Percentiles rank a stretch among this genome's conserved stretches.
Conservation (phyloP, 768 basidiomycete genomes). For the Grammothele lineata region DNA sequence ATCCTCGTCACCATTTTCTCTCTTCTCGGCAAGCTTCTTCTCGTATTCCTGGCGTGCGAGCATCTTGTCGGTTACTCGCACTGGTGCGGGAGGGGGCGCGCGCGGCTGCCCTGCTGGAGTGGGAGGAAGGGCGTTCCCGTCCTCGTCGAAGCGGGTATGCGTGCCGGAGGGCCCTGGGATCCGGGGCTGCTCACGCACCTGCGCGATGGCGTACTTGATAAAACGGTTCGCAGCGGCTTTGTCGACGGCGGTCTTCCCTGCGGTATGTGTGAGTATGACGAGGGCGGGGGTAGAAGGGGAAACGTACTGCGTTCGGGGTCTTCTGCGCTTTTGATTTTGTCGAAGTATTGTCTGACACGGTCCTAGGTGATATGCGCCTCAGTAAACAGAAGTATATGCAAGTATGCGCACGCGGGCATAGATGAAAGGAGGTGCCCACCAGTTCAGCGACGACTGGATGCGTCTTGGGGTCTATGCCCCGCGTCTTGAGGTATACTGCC, state of each 20-base stretch:
- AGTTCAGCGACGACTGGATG: slow-evolving; percentile 77
- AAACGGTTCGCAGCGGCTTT: slow-evolving; percentile 77
- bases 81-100: slow-evolving; percentile 24
- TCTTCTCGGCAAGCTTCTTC: slow-evolving; percentile 43
- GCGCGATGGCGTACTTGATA: slow-evolving; percentile 78
- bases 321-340: slow-evolving; percentile 75
- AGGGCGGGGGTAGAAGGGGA: neutral
- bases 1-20: slow-evolving; percentile 38
- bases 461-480: slow-evolving; percentile 73
- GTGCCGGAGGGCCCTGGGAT: slow-evolving; percentile 7
- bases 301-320: slow-evolving; percentile 54
- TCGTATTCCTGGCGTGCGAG: slow-evolving; percentile 62
- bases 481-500: slow-evolving; percentile 76
- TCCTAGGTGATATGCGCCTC: slow-evolving; percentile 40
- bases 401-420: no score
- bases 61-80: slow-evolving; percentile 71
- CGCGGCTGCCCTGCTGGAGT: neutral
- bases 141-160: slow-evolving; percentile 14
- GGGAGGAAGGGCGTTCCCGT: slow-evolving; percentile 2
- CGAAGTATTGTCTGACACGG: slow-evolving; percentile 75
- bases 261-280: neutral
- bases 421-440: slow-evolving; percentile 31
- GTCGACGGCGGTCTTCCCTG: slow-evolving; percentile 54
- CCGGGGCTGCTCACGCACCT: slow-evolving; percentile 36
- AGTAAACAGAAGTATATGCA: neutral